Evolutionary conservation across 1,284 basidiomycete species (phyloP).

Genomic region (Ustilago crameri): DNA sequence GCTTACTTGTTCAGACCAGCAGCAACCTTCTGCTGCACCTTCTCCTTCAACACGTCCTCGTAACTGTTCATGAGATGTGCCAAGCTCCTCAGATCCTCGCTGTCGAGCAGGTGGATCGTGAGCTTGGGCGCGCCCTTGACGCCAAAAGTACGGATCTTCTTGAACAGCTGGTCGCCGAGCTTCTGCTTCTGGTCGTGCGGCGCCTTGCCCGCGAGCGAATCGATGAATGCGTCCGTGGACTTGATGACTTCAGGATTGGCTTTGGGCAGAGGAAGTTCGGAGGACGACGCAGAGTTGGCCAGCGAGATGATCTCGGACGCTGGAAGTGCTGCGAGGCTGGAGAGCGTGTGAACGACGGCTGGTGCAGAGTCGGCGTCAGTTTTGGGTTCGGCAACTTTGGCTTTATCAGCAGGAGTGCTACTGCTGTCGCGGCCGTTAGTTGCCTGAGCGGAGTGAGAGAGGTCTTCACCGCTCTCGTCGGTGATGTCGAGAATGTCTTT

Average conservation of each 20-base stretch:
- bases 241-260: slow-evolving; percentile 76
- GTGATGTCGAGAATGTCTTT: slow-evolving; percentile 75
- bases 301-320: slow-evolving; percentile 75
- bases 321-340: slow-evolving; percentile 75
- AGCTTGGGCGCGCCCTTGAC: slow-evolving; percentile 75
- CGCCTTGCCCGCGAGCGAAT: slow-evolving; percentile 76
- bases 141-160: slow-evolving; percentile 80
- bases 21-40: slow-evolving; percentile 49
- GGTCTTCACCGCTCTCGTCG: slow-evolving; percentile 39
- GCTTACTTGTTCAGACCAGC: slow-evolving; percentile 44
- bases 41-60: slow-evolving; percentile 80
- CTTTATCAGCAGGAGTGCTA: neutral
- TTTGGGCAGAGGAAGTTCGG: slow-evolving; percentile 77
- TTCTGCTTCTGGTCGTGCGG: slow-evolving; percentile 79
- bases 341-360: slow-evolving; percentile 43
- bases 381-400: slow-evolving; percentile 22
- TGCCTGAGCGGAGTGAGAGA: neutral
- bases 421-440: neutral
- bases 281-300: slow-evolving; percentile 70
- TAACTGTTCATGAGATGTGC: slow-evolving; percentile 89
- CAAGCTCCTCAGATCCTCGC: slow-evolving; percentile 82
- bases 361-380: slow-evolving; percentile 16
- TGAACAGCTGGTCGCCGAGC: slow-evolving; percentile 71
- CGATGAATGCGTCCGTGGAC: slow-evolving; percentile 81
- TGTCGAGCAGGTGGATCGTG: slow-evolving; percentile 80